These are phyloP conservation scores for Bryum argenteum DNA, from an alignment of 225 moss, liverwort and hornwort genomes.

Conservation along the genomic window DNA sequence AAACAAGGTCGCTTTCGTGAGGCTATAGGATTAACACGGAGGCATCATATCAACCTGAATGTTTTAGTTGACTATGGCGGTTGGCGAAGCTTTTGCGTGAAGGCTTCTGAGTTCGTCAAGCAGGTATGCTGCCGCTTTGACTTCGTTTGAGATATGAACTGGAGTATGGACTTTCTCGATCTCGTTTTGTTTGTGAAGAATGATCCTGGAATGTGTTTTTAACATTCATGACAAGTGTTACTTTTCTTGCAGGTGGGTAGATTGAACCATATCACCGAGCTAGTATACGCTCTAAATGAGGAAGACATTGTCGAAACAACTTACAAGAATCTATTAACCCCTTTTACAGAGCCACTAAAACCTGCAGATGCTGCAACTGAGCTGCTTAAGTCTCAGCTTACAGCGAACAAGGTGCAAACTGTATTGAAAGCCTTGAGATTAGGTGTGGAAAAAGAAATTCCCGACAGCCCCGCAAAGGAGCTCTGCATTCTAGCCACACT, in stretches of 20 bases:
- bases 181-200: neutral
- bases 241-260: conserved; percentile 58
- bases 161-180: conserved; percentile 1
- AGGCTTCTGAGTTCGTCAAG: conserved; percentile 72
- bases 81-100: conserved; percentile 74
- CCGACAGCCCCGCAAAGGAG: conserved; percentile 68
- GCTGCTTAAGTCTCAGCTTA: conserved; percentile 43
- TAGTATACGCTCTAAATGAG: conserved; percentile 75
- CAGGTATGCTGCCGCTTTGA: conserved; percentile 48
- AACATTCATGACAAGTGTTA: neutral
- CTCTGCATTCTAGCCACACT: conserved; percentile 88
- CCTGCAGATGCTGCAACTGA: conserved; percentile 44
- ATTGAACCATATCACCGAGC: conserved; percentile 82
- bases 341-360: conserved; percentile 33
- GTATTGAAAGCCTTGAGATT: conserved; percentile 74
- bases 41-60: conserved; percentile 92
- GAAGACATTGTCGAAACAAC: conserved; percentile 76
- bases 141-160: conserved; percentile 11
- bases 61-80: conserved; percentile 96
- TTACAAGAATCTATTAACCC: conserved; percentile 70
- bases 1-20: conserved; percentile 61
- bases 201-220: conserved; percentile 15
- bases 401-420: conserved; percentile 68
- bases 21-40: conserved; percentile 75
- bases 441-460: conserved; percentile 70